These are phyloP conservation scores for Pseudognaphalium luteoalbum DNA, from an alignment of 129 eudicot genomes.

Conservation along the genomic window DNA sequence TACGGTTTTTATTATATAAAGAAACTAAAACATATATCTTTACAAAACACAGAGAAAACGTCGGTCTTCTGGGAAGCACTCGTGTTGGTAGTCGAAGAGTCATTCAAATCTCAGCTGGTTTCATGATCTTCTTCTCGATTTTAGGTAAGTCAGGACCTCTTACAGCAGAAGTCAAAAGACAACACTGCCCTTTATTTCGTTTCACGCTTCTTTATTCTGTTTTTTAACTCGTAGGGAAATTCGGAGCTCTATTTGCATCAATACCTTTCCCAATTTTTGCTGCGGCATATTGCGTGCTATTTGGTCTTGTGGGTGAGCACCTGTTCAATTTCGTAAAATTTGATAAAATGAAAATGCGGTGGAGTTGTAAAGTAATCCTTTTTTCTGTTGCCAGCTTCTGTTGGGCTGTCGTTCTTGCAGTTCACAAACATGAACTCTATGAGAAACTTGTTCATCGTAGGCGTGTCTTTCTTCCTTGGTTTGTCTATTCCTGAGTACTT, in stretches of 20 bases:
- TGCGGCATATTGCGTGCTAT: slow-evolving; percentile 91
- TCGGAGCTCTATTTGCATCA: slow-evolving; percentile 96
- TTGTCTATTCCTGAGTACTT: slow-evolving; percentile 95
- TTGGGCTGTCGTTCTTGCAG: slow-evolving; percentile 93
- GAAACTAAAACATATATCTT: slow-evolving; percentile 9
- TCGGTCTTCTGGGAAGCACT: slow-evolving; percentile 96
- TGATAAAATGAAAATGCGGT: neutral
- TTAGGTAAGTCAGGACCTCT: slow-evolving; percentile 51
- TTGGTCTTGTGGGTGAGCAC: slow-evolving; percentile 92
- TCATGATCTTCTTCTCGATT: slow-evolving; percentile 97
- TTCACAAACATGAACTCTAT: slow-evolving; percentile 98
- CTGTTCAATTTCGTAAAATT: neutral
- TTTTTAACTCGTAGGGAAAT: slow-evolving; percentile 55
- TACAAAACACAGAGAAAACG: slow-evolving; percentile 66
- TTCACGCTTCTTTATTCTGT: slow-evolving; percentile 11
- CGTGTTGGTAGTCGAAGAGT: slow-evolving; percentile 99
- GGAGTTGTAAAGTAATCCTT: neutral
- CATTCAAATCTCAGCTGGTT: slow-evolving; percentile 92
- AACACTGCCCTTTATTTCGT: neutral
- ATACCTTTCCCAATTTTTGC: slow-evolving; percentile 97
- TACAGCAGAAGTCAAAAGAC: neutral
- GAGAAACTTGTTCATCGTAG: slow-evolving; percentile 91
- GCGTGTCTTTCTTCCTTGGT: slow-evolving; percentile 90
- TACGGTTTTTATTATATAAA: neutral
- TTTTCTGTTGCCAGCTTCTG: slow-evolving; percentile 64